Percentiles rank a stretch among this genome's conserved stretches.
These are phyloP conservation scores for Rhytidiadelphus loreus DNA, from an alignment of 225 moss, liverwort and hornwort species.

Conservation along the genomic window DNA sequence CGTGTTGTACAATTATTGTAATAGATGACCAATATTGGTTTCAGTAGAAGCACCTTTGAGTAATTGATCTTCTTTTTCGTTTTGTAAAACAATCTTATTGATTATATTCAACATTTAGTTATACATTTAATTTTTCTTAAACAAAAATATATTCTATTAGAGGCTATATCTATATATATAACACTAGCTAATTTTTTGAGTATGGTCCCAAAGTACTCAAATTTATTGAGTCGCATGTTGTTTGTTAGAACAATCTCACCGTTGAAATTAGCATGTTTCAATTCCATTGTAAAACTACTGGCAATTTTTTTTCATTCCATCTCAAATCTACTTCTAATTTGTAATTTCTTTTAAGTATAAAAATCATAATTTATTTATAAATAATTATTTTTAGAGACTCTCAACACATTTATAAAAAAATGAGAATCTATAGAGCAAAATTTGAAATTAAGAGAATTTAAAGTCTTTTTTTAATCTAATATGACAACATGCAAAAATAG, in stretches of 20 bases:
- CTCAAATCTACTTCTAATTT: neutral
- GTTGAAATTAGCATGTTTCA: neutral
- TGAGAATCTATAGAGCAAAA: neutral
- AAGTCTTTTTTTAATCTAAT: neutral
- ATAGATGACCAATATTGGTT: neutral
- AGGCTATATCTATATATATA: fast-evolving
- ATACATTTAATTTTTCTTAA: neutral
- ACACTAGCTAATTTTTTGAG: neutral
- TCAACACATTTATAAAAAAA: neutral
- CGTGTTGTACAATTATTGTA: neutral
- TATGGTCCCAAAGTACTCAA: neutral
- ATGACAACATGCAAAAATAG: neutral
- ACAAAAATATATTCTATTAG: neutral
- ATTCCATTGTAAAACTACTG: neutral
- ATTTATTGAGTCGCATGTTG: neutral
- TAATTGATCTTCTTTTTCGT: neutral
- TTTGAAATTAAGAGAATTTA: neutral
- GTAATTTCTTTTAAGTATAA: neutral
- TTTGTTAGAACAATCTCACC: neutral
- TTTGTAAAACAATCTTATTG: neutral
- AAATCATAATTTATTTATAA: neutral
- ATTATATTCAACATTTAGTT: neutral
- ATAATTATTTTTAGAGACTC: neutral
- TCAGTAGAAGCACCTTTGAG: neutral
- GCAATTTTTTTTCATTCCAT: neutral